Evolutionary conservation across 768 basidiomycete species (phyloP).

Genomic region (Amanita rimosa): DNA sequence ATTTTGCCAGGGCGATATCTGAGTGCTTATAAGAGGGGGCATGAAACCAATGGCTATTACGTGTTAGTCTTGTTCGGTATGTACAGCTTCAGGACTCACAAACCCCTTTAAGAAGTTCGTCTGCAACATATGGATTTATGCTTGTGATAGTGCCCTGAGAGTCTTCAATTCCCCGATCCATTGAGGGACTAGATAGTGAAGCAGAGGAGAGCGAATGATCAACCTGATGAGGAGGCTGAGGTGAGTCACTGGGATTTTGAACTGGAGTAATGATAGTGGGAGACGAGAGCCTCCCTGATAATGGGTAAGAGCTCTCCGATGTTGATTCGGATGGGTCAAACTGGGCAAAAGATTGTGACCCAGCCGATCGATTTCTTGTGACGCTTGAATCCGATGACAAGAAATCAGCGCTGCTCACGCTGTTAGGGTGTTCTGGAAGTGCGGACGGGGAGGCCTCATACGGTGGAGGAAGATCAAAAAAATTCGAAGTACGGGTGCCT

Average conservation of each 20-base stretch:
- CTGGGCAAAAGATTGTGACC: neutral
- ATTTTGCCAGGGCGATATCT: constrained; percentile 34
- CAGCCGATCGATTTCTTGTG: neutral
- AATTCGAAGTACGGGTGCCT: neutral
- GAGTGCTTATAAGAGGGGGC: constrained; percentile 40
- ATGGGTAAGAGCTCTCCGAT: neutral
- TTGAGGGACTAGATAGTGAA: neutral
- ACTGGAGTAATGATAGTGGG: neutral
- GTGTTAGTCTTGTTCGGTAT: neutral
- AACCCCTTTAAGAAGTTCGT: constrained; percentile 45
- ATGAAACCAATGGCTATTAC: constrained; percentile 56
- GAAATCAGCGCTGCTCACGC: neutral
- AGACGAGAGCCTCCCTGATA: neutral
- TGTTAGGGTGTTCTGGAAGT: neutral
- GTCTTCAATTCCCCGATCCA: neutral
- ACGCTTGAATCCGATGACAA: neutral
- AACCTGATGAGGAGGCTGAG: neutral
- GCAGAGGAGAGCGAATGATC: neutral
- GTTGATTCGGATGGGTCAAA: neutral
- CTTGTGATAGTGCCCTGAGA: constrained; percentile 4
- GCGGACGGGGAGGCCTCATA: neutral
- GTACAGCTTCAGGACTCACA: constrained; percentile 35
- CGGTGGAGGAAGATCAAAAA: neutral
- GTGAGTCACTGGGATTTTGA: neutral
- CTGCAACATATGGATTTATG: constrained; percentile 37